Evolutionary conservation across 179 eudicot genomes (phyloP).

Genomic region (Actinidia polygama): DNA sequence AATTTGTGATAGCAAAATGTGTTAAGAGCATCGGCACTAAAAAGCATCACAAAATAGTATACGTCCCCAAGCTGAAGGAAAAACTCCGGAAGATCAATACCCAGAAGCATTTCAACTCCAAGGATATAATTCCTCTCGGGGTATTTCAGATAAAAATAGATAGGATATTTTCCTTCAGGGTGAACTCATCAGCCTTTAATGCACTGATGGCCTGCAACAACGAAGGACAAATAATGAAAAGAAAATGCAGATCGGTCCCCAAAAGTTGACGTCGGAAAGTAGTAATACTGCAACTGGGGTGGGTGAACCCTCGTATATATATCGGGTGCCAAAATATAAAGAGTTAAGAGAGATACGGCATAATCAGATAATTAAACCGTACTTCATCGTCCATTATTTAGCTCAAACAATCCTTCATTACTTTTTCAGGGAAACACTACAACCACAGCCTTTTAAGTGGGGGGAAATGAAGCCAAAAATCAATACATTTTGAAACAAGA

Average conservation of each 20-base stretch:
- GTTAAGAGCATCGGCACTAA: slow-evolving; percentile 2
- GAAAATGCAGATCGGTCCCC: neutral
- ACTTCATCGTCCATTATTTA: neutral
- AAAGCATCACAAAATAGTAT: slow-evolving; percentile 16
- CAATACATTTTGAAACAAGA: neutral
- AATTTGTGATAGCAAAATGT: slow-evolving; percentile 34
- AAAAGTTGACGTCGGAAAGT: neutral
- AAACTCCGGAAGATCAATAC: slow-evolving; percentile 11
- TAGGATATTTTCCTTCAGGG: slow-evolving; percentile 88
- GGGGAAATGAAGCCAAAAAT: neutral
- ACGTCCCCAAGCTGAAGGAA: slow-evolving; percentile 1
- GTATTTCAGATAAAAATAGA: slow-evolving; percentile 52
- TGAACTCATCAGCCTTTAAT: slow-evolving; percentile 89
- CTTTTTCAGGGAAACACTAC: neutral
- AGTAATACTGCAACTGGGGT: too few species aligned
- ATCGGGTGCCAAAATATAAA: too few species aligned
- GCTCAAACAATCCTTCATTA: neutral
- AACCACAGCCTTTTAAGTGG: neutral
- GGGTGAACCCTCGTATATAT: too few species aligned
- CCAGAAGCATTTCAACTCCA: slow-evolving; percentile 4
- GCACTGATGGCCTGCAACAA: slow-evolving; percentile 80
- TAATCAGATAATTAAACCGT: too few species aligned
- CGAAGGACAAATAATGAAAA: slow-evolving; percentile 6
- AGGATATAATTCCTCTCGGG: neutral
- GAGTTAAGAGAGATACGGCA: too few species aligned